These are phyloP conservation scores for Sicyos edulis DNA, from an alignment of 306 rosid genomes.

Conservation along the genomic window DNA sequence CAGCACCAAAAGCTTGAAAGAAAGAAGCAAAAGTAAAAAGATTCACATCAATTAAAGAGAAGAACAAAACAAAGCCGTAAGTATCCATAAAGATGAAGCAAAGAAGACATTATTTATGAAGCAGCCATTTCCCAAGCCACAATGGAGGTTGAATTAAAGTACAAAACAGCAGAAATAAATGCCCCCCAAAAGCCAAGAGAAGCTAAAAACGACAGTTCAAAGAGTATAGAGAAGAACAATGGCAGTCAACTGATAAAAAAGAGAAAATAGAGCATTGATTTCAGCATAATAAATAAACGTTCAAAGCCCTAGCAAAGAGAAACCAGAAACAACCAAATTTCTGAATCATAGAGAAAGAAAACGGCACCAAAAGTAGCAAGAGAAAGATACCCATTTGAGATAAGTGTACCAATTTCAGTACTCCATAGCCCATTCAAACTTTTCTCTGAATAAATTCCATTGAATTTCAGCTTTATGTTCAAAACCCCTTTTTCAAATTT, in stretches of 20 bases:
- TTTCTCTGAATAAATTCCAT: constrained; percentile 30
- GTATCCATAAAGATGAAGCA: neutral
- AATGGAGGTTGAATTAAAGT: constrained; percentile 30
- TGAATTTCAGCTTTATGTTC: constrained; percentile 39
- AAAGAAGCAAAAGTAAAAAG: neutral
- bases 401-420: constrained; percentile 63
- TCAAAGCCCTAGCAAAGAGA: constrained; percentile 85
- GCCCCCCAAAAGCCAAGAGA: constrained; percentile 41
- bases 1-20: constrained; percentile 3
- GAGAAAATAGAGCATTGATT: constrained; percentile 59
- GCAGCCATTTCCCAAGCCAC: constrained; percentile 21
- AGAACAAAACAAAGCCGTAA: constrained; percentile 9
- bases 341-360: constrained; percentile 17
- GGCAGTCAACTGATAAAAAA: constrained; percentile 41
- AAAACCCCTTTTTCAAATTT: constrained; percentile 29
- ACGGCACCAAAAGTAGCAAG: constrained; percentile 46
- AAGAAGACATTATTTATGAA: constrained; percentile 17
- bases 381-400: constrained; percentile 88
- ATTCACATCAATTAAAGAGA: constrained; percentile 31
- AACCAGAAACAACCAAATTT: too few species aligned
- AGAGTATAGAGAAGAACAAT: constrained; percentile 38
- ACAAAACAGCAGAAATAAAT: constrained; percentile 48
- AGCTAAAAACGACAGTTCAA: constrained; percentile 44
- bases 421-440: constrained; percentile 45
- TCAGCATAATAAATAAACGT: constrained; percentile 64